Base-by-base conservation (phyloP, 2,329 filamentous ascomycete species). In the Dactylonectria estremocensis region DNA sequence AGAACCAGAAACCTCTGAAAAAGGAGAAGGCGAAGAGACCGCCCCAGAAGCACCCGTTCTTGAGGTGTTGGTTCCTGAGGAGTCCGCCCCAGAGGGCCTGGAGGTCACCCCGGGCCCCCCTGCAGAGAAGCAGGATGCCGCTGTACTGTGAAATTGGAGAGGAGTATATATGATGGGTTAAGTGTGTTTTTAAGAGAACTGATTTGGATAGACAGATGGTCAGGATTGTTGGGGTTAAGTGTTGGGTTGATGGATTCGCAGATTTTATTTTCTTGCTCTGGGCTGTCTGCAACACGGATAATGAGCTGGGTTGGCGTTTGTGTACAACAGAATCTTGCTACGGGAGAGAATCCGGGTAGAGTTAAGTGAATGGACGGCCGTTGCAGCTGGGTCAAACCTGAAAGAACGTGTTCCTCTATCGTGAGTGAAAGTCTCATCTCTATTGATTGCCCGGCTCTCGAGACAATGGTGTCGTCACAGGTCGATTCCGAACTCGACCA, bases 311-410 rank as follows among this genome's bases (percentile, higher is more conserved):
- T 35, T 43, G 60, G 62, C 59, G 62, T 62, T 66, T 62, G 64
- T 67, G 64, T 67, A 67, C 53, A 67, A 67, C 60, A 57, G 58
- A 37, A 57, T 62, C 28, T 58, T 62, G 31, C 58, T 66, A 46
- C 18, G 14, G 55, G 49, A 61, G 28, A 62, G 24, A 35, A 56
- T 33, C 35, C 63, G 59, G 49, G 63, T 60, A 61, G 45, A 60
- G 24, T 54, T 40, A 18, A 57, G 57, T 40, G 49, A 61, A 61
- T 61, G 52, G 43, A 60, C 52, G 50, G 35, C 57, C 37, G 58
- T 37, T 37, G 28, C 33, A 20, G 43, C 54, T 56, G 33, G 31
- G 45, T 66, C 35, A 22, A 48, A 59, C 53, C 33, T 28, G 4
- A 7, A 28, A 28, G 24, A 28, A n/a, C 11, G 20, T 52, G 37